Base-by-base conservation (phyloP, 352 stramenopile species). In the Globisporangium nunn region DNA sequence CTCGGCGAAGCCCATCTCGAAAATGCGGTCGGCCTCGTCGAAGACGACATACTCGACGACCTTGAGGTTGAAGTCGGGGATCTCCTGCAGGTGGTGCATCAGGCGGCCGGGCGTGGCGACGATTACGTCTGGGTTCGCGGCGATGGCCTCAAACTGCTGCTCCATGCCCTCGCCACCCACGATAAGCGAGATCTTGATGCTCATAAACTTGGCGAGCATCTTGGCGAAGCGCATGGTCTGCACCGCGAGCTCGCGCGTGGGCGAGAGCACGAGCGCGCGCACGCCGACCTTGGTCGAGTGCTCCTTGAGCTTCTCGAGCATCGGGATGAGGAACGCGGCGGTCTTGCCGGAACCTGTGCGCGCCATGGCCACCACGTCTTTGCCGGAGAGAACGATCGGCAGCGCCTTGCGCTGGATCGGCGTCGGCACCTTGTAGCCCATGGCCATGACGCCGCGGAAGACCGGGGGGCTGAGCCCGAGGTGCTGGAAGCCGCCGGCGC, bases 1-100 rank as follows among this genome's bases (percentile, higher is more conserved):
- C 61, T 97, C 81, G 0, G 95, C 92, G 67, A 99, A 99, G 15
- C 98, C 98, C 97, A 99, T 99, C 70, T 99, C 98, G 71, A 99
- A 98, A 15, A 99, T 87, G 39, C 97, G 85, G 83, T 99, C 98
- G 12, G 97, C 98, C 70, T 99, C 98, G 67, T 99, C 98, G 66
- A 99, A 98, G 0, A 99, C 93, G 5, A 94, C 81, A 57, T 94
- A 94, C 65, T 98, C 87, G 35, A 98, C 82, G 28, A 69, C 62
- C 57, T 94, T 92, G 41, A 98, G 73, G 54, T 90, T 93, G 66
- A 98, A 98, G 60, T 97, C 91, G 6, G 86, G 78, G 56, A 98
- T 96, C 69, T 98, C 87, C 64, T 97, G 81, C 57, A 98, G 65
- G 49, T 92, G 81, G 69, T 98, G 93, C 81, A 98, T 97, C 17